Evolutionary conservation across 2,329 filamentous ascomycete genomes (phyloP).

Genomic region (Stylonectria norvegica): DNA sequence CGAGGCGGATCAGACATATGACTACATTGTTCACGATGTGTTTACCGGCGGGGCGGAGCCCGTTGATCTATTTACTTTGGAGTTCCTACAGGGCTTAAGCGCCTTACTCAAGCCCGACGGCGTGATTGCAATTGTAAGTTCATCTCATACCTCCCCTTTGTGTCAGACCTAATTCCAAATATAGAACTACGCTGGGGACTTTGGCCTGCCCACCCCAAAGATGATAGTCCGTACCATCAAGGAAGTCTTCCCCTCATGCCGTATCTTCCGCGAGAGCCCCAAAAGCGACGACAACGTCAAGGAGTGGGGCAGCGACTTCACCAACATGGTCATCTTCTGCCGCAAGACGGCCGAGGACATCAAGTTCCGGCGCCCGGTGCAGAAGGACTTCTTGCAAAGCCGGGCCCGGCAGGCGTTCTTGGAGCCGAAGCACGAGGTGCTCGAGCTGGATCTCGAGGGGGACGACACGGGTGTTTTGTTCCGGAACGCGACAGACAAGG

Average conservation of each 20-base stretch:
- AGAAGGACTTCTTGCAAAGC: conserved; percentile 69
- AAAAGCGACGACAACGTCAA: conserved; percentile 47
- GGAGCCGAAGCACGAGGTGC: conserved; percentile 68
- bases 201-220: conserved; percentile 70
- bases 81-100: conserved; percentile 72
- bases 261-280: conserved; percentile 79
- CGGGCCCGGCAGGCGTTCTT: conserved; percentile 67
- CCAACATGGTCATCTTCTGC: conserved; percentile 97
- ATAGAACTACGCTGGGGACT: conserved; percentile 92
- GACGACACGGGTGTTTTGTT: conserved; percentile 53
- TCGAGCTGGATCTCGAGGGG: conserved; percentile 42
- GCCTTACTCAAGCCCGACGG: conserved; percentile 72
- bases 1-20: conserved; percentile 54
- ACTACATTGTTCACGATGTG: conserved; percentile 96
- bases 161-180: conserved; percentile 12
- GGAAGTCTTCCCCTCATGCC: conserved; percentile 81
- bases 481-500: conserved; percentile 60
- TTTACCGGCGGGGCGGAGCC: conserved; percentile 97
- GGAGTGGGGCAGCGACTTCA: conserved; percentile 64
- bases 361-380: conserved; percentile 62
- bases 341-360: conserved; percentile 56
- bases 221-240: conserved; percentile 80
- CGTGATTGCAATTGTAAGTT: conserved; percentile 78
- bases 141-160: not conserved
- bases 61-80: conserved; percentile 77